Evolutionary conservation across 2,329 filamentous ascomycete species (phyloP), one percentile per base, ranked within the genome.

Genomic region (Aotearoamyces nothofagi): DNA sequence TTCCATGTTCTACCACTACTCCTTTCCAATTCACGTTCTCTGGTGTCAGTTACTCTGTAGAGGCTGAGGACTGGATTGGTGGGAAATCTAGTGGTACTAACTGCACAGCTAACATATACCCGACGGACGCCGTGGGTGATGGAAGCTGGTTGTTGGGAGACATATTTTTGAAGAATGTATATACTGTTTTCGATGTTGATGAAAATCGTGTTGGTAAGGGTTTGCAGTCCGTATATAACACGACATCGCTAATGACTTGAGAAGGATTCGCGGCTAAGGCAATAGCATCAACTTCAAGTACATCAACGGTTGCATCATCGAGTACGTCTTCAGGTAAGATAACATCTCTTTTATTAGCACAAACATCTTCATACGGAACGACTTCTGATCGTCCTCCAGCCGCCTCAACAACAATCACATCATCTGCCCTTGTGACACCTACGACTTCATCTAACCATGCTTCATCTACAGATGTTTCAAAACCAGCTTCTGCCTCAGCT

Each of bases 161-260:
- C 39, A 69, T 78, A 1, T 92, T 92, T 43, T 55, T 93, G 36
- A 92, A 92, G 57, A 92, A 92, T 41, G 83, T 92, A 10, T 92
- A 92, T 47, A 62, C 71, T 2, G 75, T 90, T 14, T 92, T 92
- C 48, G 84, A 93, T 49, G 69, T 69, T 30, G 82, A 87, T 37
- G 46, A 71, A 38, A 54, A 51, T 24, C 66, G 64, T 29, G 69
- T 84, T 38, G 78, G 76, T 67, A 49, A 47, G 60, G n/a, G n/a
- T n/a, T n/a, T n/a, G n/a, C n/a, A n/a, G n/a, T n/a, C n/a, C n/a
- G n/a, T n/a, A n/a, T n/a, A n/a, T n/a, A n/a, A n/a, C n/a, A n/a
- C n/a, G n/a, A n/a, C n/a, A n/a, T n/a, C n/a, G n/a, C n/a, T n/a
- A n/a, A n/a, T n/a, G n/a, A n/a, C n/a, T n/a, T n/a, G n/a, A n/a